Evolutionary conservation across 225 moss, liverwort and hornwort species (phyloP), one percentile per base, ranked within the genome.

Genomic region (Antitrichia curtipendula): DNA sequence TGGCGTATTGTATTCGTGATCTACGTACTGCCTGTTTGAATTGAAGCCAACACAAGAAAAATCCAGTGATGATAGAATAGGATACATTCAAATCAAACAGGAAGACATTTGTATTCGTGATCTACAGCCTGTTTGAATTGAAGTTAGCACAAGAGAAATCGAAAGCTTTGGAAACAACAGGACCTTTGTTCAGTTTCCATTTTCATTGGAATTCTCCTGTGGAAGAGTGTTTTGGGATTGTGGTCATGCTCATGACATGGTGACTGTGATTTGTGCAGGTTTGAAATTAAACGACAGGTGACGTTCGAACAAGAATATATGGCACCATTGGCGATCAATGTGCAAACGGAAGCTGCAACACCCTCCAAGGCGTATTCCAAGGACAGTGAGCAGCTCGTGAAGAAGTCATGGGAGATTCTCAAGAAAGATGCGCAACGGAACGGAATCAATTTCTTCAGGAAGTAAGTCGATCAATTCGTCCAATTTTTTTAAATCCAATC

Each of bases 391-490:
- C 50, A 76, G 90, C 91, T 93, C 10, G 93, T 93, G 83, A 90
- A 91, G 91, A 80, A 87, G 89, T 93, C 93, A 57, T 93, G 93
- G 93, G 93, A 91, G 59, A 86, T 93, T 79, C 57, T 93, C 52
- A 91, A 89, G 90, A 91, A 89, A 89, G 89, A 93, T 71, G 75
- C 90, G 53, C 87, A 91, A 62, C 68, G 74, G 29, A 93, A 93
- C 49, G 93, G 88, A 82, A 91, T 93, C 63, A 83, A 88, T 25
- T 93, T 91, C 75, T 91, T 93, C 87, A 68, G 77, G 52, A 93
- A 78, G 93, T 91, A 85, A 90, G 89, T 64, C 45, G 76, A 63
- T 40, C 20, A 54, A n/a, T 9, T 49, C 1, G 49, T 31, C 43
- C 54, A 31, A 50, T 21, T 38, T n/a, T 29, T 13, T 43, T 3